These are phyloP conservation scores for Gamsiella multidivaricata DNA, from an alignment of 192 early-diverging fungal genomes.

Conservation along the genomic window DNA sequence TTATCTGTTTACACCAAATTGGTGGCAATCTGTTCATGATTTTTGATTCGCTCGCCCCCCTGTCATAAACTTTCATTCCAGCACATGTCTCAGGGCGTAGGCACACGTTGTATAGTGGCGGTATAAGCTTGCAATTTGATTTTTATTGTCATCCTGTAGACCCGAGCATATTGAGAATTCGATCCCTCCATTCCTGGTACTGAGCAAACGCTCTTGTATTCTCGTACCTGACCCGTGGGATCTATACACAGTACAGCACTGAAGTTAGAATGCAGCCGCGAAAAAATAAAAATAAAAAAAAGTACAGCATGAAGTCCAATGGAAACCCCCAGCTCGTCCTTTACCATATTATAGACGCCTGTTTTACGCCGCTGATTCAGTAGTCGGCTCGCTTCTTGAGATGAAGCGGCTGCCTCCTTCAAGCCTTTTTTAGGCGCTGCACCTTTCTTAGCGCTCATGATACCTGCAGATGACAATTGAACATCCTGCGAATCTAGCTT, in stretches of 20 bases:
- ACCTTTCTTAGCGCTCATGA: conserved; percentile 22
- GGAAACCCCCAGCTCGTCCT: too few species aligned
- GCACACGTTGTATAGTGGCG: conserved; percentile 2
- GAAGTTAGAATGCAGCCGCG: not conserved
- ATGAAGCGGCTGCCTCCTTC: conserved; percentile 10
- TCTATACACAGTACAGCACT: conserved; percentile 12
- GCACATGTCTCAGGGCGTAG: too few species aligned
- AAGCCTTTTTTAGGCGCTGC: conserved; percentile 7
- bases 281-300: not conserved
- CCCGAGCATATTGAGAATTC: conserved; percentile 2
- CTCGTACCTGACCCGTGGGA: conserved; percentile 37
- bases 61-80: too few species aligned
- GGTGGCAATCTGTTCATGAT: conserved; percentile 13
- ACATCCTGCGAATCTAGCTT: conserved; percentile 16
- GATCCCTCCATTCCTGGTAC: conserved; percentile 30
- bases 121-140: conserved; percentile 5
- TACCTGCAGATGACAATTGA: conserved; percentile 15
- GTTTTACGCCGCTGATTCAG: conserved; percentile 20
- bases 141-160: not conserved
- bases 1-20: not conserved
- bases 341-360: conserved; percentile 52
- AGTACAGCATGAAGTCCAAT: not conserved
- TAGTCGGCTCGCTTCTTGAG: not conserved
- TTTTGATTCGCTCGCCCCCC: too few species aligned
- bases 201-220: conserved; percentile 32